These are phyloP conservation scores for Phytophthora constricta DNA, from an alignment of 352 stramenopile species.

Conservation along the genomic window DNA sequence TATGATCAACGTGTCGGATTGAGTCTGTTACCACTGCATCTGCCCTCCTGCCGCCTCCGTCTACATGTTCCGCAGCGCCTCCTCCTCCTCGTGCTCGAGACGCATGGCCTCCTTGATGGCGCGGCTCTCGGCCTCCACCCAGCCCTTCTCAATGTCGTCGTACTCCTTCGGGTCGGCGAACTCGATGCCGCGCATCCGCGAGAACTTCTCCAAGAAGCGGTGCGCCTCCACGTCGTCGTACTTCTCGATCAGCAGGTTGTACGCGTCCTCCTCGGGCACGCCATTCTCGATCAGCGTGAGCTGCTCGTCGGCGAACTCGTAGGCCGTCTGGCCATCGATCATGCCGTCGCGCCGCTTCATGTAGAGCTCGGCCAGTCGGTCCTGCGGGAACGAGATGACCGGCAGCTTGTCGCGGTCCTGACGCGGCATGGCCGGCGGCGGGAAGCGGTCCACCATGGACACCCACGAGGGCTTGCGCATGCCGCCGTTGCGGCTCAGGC, in stretches of 20 bases:
- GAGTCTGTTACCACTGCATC: too few relatives aligned
- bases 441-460: conserved; percentile 77
- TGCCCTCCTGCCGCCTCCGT: too few relatives aligned
- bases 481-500: conserved; percentile 78
- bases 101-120: conserved; percentile 89
- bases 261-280: conserved; percentile 81
- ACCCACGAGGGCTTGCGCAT: conserved; percentile 80
- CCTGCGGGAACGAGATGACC: conserved; percentile 85
- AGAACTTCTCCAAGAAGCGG: conserved; percentile 86
- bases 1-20: too few relatives aligned
- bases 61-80: conserved; percentile 34
- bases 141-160: conserved; percentile 83
- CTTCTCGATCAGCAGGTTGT: conserved; percentile 82
- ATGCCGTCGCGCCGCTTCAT: conserved; percentile 74
- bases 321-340: conserved; percentile 80
- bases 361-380: conserved; percentile 85
- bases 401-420: conserved; percentile 78
- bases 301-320: conserved; percentile 89
- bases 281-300: conserved; percentile 87
- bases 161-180: conserved; percentile 82
- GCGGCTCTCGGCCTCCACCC: conserved; percentile 78
- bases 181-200: conserved; percentile 78
- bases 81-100: conserved; percentile 82
- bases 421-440: conserved; percentile 73
- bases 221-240: conserved; percentile 85